Conservation (phyloP, 768 basidiomycete genomes). For the Basidioascus undulatus region DNA sequence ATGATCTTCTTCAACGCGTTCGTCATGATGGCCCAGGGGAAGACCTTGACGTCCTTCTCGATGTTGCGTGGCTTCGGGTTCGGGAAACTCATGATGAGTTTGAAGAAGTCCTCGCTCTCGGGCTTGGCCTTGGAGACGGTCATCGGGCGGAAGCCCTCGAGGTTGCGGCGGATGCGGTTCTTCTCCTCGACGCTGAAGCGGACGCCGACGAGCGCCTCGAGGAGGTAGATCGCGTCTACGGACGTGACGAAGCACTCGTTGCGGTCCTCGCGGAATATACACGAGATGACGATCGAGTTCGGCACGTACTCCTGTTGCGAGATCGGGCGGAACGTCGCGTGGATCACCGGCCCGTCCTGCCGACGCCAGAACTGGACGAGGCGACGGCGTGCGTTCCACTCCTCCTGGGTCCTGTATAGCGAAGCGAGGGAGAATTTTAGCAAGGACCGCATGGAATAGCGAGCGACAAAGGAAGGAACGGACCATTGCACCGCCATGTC, state of each 20-base stretch:
- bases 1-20: constrained; percentile 24
- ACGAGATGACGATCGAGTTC: constrained; percentile 63
- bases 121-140: constrained; percentile 71
- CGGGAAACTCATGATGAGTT: constrained; percentile 90
- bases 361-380: constrained; percentile 65
- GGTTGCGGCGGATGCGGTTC: constrained; percentile 78
- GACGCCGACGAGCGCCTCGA: constrained; percentile 50
- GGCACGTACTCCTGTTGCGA: constrained; percentile 45
- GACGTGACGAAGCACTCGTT: constrained; percentile 72
- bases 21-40: constrained; percentile 23
- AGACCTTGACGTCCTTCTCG: constrained; percentile 65
- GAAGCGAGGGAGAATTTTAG: background rate
- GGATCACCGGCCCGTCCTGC: constrained; percentile 50
- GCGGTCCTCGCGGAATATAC: constrained; percentile 62
- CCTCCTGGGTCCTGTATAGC: constrained; percentile 26
- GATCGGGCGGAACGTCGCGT: constrained; percentile 54
- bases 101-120: constrained; percentile 68
- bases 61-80: constrained; percentile 79
- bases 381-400: constrained; percentile 43
- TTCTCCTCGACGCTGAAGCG: constrained; percentile 86
- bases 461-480: constrained; percentile 3
- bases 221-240: constrained; percentile 80
- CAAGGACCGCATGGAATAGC: background rate
- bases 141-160: constrained; percentile 74
- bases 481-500: constrained; percentile 23